A percentile compares a stretch with the other conserved stretches of the same genome.
Evolutionary conservation across 2,329 filamentous ascomycete species (phyloP).

Genomic region (Fusarium annulatum): DNA sequence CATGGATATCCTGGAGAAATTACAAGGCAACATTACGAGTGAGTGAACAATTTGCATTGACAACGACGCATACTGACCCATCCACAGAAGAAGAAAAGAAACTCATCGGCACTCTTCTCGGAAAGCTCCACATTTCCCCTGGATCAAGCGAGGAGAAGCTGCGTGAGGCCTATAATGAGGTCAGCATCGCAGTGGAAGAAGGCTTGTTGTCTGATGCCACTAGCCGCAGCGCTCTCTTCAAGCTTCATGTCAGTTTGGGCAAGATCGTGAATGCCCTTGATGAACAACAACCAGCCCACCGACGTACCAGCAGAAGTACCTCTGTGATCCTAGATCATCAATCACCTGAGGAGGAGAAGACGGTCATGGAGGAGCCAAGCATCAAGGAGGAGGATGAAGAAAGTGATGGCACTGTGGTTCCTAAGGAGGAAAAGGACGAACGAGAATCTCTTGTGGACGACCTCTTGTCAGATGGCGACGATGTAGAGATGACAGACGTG

Average conservation of each 20-base stretch:
- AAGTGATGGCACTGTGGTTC: constrained; percentile 49
- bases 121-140: constrained; percentile 83
- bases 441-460: constrained; percentile 55
- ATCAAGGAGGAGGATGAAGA: constrained; percentile 64
- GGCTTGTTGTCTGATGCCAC: constrained; percentile 69
- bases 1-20: constrained; percentile 78
- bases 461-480: constrained; percentile 55
- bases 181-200: constrained; percentile 72
- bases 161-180: constrained; percentile 66
- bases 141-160: constrained; percentile 70
- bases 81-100: constrained; percentile 85
- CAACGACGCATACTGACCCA: constrained; percentile 43
- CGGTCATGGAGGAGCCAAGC: constrained; percentile 53
- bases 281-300: constrained; percentile 53
- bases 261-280: constrained; percentile 74
- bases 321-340: constrained; percentile 52
- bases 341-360: constrained; percentile 54
- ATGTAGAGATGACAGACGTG: constrained; percentile 48
- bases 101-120: constrained; percentile 78
- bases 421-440: constrained; percentile 47
- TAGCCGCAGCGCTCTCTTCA: constrained; percentile 73
- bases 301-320: constrained; percentile 58
- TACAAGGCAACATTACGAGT: constrained; percentile 75
- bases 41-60: constrained; percentile 52
- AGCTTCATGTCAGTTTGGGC: constrained; percentile 73